Evolutionary conservation across 164 flowering plant species (phyloP), one percentile per base, ranked within the genome.

Genomic region (Piper betle): DNA sequence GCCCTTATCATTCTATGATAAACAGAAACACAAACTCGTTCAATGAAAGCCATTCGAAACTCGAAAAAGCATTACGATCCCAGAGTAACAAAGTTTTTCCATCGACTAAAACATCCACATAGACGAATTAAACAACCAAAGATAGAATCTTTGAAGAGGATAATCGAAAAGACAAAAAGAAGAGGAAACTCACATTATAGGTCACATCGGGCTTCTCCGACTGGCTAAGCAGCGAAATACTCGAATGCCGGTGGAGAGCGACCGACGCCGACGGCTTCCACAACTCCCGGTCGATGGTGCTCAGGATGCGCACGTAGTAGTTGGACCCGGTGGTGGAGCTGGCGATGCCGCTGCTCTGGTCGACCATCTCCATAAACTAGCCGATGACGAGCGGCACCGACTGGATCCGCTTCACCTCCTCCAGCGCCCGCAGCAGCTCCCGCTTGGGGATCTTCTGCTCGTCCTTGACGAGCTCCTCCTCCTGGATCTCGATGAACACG

Each of bases 171-270:
- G 12, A 54, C 50, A 65, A 53, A 39, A 48, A 39, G 19, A 25
- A 25, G 2, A 25, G 52, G 17, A 37, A 50, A 74, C 85, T 72
- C 52, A 91, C 98, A 71, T 75, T 84, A 63, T 87, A 91, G 10
- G 91, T 76, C 40, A 87, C 96, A 61, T 92, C 98, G 0, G 98
- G 98, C 91, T 87, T 89, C 87, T 92, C 98, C 3, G 91, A 83
- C 73, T 92, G 98, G 65, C 90, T 81, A 43, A 92, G 80, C n/a
- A 92, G 68, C 15, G 96, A 89, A 53, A 92, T 92, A 69, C 96
- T 87, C 4, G 95, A 86, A 66, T 92, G 96, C 1, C 96, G 84
- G 62, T 89, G 98, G 52, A 92, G 71, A 0, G 98, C 98, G 3
- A 92, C 98, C 0, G 89, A 82, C 1, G 96, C 93, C 2, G 95